Conservation (phyloP, 225 moss, liverwort and hornwort genomes). For the Takakia lepidozioides region DNA sequence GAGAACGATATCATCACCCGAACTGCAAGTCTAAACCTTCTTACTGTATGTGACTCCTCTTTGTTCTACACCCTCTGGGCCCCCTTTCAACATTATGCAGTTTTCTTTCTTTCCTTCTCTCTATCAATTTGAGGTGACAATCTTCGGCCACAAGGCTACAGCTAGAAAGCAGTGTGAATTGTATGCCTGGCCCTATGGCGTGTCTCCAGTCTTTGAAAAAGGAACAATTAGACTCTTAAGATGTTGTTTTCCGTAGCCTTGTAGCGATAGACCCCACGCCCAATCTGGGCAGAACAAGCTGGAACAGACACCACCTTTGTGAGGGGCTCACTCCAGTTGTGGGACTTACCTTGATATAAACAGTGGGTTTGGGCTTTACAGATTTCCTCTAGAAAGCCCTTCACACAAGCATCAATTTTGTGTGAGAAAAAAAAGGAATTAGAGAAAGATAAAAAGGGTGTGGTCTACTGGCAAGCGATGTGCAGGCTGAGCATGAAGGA, state of each 20-base stretch:
- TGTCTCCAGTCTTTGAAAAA: too few species aligned
- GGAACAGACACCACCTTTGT: too few species aligned
- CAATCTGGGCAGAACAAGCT: neutral
- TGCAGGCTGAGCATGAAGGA: constrained; percentile 28
- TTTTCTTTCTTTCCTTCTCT: neutral
- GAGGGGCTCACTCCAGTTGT: neutral
- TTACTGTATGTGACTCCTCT: constrained; percentile 14
- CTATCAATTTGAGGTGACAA: neutral
- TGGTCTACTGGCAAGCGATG: neutral
- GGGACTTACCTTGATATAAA: neutral
- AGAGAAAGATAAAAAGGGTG: too few species aligned
- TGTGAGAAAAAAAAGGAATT: too few species aligned
- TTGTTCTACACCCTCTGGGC: too few species aligned
- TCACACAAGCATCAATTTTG: too few species aligned
- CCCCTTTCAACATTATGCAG: neutral
- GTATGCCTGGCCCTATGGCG: too few species aligned
- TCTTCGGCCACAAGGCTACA: too few species aligned
- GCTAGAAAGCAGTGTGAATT: too few species aligned
- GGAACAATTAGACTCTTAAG: too few species aligned
- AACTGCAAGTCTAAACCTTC: constrained; percentile 22
- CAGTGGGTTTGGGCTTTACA: neutral
- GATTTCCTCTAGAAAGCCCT: too few species aligned
- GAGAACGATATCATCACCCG: constrained; percentile 40
- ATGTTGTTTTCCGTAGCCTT: neutral
- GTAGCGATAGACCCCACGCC: too few species aligned